Percentiles rank a stretch among this genome's conserved stretches.
phyloP scores from a whole-genome alignment of 2,329 filamentous ascomycete genomes.

The Penicillium verrucosum region DNA sequence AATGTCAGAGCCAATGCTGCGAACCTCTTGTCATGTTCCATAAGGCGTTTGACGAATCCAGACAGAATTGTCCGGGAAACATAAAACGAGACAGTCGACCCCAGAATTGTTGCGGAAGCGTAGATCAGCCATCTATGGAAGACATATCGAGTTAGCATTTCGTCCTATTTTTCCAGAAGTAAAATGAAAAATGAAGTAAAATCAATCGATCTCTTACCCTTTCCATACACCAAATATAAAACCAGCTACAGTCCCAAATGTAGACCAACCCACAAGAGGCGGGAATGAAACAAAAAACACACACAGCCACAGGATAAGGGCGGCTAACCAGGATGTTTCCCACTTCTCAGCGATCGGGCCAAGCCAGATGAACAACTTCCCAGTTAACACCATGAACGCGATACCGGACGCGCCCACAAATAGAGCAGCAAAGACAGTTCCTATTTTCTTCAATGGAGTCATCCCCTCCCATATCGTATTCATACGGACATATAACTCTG shows the following conservation, averaged over 20 bases:
- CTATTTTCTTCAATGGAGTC: slow-evolving; percentile 58
- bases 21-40: slow-evolving; percentile 81
- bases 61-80: slow-evolving; percentile 76
- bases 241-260: slow-evolving; percentile 65
- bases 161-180: not conserved
- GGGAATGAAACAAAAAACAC: slow-evolving; percentile 79
- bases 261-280: slow-evolving; percentile 82
- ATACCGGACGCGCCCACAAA: slow-evolving; percentile 57
- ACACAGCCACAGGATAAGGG: slow-evolving; percentile 70
- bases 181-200: not conserved
- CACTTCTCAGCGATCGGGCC: slow-evolving; percentile 71
- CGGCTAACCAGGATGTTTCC: slow-evolving; percentile 69
- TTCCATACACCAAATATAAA: slow-evolving; percentile 70
- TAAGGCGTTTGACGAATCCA: slow-evolving; percentile 72
- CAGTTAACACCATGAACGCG: slow-evolving; percentile 72
- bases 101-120: slow-evolving; percentile 71
- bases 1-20: slow-evolving; percentile 83
- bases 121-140: slow-evolving; percentile 74
- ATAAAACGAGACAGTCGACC: slow-evolving; percentile 75
- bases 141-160: slow-evolving; percentile 10
- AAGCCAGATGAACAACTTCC: slow-evolving; percentile 73
- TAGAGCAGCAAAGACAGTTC: slow-evolving; percentile 53
- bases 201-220: slow-evolving; percentile 51
- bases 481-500: slow-evolving; percentile 33
- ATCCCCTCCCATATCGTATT: slow-evolving; percentile 38